Percentiles rank a stretch among this genome's conserved stretches.
phyloP scores from a whole-genome alignment of 2,329 filamentous ascomycete genomes.

The Trichoderma afroharzianum region DNA sequence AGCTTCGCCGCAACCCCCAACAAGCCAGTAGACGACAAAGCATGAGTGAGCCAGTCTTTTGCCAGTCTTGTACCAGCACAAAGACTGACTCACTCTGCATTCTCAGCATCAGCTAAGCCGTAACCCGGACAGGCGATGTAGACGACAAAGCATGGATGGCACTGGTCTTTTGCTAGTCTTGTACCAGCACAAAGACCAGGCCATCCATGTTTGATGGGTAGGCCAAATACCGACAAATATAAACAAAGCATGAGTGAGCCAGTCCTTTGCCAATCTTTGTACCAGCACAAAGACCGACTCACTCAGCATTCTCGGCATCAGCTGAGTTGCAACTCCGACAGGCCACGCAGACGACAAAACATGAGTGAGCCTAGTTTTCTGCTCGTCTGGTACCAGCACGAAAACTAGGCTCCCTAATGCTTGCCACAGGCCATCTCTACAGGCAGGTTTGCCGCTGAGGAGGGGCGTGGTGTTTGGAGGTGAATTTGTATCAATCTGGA shows the following conservation, averaged over 20 bases:
- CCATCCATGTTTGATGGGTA: background rate
- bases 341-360: background rate
- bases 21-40: no score
- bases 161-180: background rate
- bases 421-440: background rate
- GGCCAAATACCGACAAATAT: background rate
- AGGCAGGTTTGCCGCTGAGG: background rate
- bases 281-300: background rate
- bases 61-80: background rate
- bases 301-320: no score
- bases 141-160: background rate
- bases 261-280: background rate
- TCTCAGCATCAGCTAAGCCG: background rate
- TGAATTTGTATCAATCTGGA: background rate
- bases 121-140: background rate
- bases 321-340: background rate
- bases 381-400: background rate
- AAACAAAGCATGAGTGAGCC: background rate
- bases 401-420: background rate
- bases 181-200: background rate
- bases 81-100: background rate
- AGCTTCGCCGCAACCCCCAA: background rate
- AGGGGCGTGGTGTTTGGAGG: background rate
- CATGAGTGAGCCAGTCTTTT: background rate
- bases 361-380: background rate